Percentiles rank a stretch among this genome's conserved stretches.
Conservation (phyloP, 306 rosid species). For the Vigna reflexopilosa region DNA sequence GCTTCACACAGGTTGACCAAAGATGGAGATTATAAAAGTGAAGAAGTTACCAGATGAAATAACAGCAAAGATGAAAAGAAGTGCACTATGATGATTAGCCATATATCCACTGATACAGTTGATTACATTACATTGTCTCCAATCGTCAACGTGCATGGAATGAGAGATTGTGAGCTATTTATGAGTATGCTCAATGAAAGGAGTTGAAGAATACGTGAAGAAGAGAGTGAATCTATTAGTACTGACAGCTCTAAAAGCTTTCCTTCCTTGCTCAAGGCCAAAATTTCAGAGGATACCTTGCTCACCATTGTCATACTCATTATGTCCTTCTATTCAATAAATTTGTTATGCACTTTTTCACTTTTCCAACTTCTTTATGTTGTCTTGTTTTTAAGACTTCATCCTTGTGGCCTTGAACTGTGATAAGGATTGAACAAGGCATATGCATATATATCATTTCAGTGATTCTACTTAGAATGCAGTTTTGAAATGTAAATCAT, state of each 20-base stretch:
- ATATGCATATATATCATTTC: background rate
- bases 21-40: background rate
- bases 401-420: background rate
- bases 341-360: background rate
- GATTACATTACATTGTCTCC: background rate
- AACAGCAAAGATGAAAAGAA: conserved; percentile 40
- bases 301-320: conserved; percentile 1
- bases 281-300: conserved; percentile 46
- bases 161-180: background rate
- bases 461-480: background rate
- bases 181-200: background rate
- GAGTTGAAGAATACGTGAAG: conserved; percentile 46
- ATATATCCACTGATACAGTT: background rate
- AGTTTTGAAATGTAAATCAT: too few species aligned
- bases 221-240: conserved; percentile 41
- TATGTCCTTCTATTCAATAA: background rate
- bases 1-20: background rate
- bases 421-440: background rate
- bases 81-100: conserved; percentile 26
- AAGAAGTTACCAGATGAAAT: conserved; percentile 2
- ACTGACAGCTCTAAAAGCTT: conserved; percentile 21
- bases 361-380: background rate
- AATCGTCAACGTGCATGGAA: background rate
- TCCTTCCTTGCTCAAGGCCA: background rate
- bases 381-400: background rate